These are phyloP conservation scores for Dalechampia spathulata DNA, from an alignment of 441 rosid species.

Conservation along the genomic window DNA sequence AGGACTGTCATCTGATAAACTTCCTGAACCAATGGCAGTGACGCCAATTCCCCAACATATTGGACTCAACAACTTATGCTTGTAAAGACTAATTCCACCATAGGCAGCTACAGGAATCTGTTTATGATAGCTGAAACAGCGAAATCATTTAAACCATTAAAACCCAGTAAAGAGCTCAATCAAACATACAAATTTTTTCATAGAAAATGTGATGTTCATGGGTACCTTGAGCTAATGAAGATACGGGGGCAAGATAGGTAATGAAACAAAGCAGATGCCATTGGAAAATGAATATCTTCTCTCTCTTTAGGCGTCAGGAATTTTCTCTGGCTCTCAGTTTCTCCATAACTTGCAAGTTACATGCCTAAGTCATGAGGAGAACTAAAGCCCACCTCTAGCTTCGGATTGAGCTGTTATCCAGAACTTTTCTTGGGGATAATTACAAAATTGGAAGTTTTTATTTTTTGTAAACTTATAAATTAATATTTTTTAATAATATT, in stretches of 20 bases:
- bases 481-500: too few relatives aligned
- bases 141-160: not conserved
- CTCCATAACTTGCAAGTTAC: conserved; percentile 11
- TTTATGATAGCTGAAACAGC: conserved; percentile 32
- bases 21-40: conserved; percentile 32
- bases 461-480: too few relatives aligned
- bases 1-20: conserved; percentile 35
- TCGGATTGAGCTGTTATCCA: conserved; percentile 26
- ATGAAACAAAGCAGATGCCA: conserved; percentile 41
- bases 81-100: conserved; percentile 22
- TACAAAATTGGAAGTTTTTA: too few relatives aligned
- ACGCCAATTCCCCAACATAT: conserved; percentile 30
- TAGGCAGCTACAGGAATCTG: conserved; percentile 20
- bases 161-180: not conserved
- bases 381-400: conserved; percentile 39
- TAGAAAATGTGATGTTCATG: not conserved
- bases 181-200: not conserved
- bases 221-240: conserved; percentile 31
- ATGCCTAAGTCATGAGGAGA: not conserved
- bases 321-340: not conserved
- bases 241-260: conserved; percentile 19
- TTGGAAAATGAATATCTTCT: conserved; percentile 12
- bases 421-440: too few relatives aligned
- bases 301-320: not conserved
- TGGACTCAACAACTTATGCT: conserved; percentile 16